Conservation (phyloP, 768 basidiomycete genomes). For the Flagelloscypha sp. region DNA sequence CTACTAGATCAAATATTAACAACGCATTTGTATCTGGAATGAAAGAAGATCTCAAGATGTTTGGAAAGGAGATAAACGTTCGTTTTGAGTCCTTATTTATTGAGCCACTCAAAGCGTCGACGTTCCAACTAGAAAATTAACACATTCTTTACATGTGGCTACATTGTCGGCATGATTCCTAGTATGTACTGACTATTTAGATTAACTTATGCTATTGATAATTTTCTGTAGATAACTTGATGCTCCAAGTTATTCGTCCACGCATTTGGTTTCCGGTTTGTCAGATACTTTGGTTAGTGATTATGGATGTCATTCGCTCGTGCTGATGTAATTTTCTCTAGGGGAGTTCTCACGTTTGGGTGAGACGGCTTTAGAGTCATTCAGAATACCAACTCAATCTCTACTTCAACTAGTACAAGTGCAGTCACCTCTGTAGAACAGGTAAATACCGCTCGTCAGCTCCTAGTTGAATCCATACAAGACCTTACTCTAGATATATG, state of each 20-base stretch:
- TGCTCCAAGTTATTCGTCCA: constrained; percentile 54
- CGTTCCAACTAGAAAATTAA: constrained; percentile 43
- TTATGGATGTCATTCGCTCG: constrained; percentile 14
- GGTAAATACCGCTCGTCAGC: constrained; percentile 21
- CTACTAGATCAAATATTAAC: constrained; percentile 45
- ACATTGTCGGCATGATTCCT: constrained; percentile 68
- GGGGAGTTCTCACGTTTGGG: constrained; percentile 61
- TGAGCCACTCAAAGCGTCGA: not conserved
- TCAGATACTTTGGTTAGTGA: too few species aligned
- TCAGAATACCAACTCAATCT: constrained; percentile 4
- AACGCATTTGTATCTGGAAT: constrained; percentile 79
- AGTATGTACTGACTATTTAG: constrained; percentile 26
- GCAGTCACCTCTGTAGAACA: constrained; percentile 47
- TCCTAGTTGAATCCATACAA: not conserved
- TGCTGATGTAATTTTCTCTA: constrained; percentile 62
- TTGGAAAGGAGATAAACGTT: constrained; percentile 56
- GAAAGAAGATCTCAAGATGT: constrained; percentile 63
- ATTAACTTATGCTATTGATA: constrained; percentile 1
- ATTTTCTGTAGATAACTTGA: constrained; percentile 44
- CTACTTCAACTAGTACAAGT: constrained; percentile 37
- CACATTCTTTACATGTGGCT: constrained; percentile 66
- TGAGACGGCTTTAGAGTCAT: constrained; percentile 16
- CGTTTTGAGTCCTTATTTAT: constrained; percentile 6
- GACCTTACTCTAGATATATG: constrained; percentile 41
- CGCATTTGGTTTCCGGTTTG: constrained; percentile 68